phyloP scores from a whole-genome alignment of 495 filamentous ascomycete species.

The Daldinia decipiens region DNA sequence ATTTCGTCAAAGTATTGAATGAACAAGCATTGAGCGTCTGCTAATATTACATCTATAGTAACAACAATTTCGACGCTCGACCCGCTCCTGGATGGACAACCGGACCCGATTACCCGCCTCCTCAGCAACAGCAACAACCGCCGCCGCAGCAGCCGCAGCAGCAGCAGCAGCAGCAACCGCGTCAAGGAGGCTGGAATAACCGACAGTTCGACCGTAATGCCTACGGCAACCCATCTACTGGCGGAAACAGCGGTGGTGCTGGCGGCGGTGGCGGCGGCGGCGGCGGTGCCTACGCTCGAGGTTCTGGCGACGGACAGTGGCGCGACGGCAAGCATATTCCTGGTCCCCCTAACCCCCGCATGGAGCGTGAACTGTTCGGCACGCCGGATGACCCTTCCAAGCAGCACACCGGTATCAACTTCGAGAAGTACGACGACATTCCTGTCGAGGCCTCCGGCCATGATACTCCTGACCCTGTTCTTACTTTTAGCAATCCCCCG shows the following conservation, averaged over 20 bases:
- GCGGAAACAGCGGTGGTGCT: slow-evolving; percentile 57
- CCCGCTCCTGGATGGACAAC: slow-evolving; percentile 47
- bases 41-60: slow-evolving; percentile 48
- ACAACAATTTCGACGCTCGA: slow-evolving; percentile 57
- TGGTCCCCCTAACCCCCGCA: slow-evolving; percentile 83
- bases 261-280: slow-evolving; percentile 64
- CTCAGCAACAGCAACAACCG: slow-evolving; percentile 28
- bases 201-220: slow-evolving; percentile 64
- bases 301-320: slow-evolving; percentile 95
- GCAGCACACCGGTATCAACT: slow-evolving; percentile 98
- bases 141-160: slow-evolving; percentile 37
- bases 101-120: slow-evolving; percentile 42
- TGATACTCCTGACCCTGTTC: slow-evolving; percentile 91
- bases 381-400: slow-evolving; percentile 92
- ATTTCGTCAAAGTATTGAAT: background rate
- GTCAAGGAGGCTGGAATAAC: slow-evolving; percentile 47
- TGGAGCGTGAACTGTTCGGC: slow-evolving; percentile 97
- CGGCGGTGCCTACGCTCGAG: slow-evolving; percentile 67
- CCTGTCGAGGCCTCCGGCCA: slow-evolving; percentile 96
- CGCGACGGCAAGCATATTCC: slow-evolving; percentile 95
- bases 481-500: slow-evolving; percentile 90
- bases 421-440: slow-evolving; percentile 99
- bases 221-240: slow-evolving; percentile 76
- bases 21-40: background rate
- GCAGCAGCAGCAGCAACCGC: slow-evolving; percentile 39